Conservation (phyloP, 306 rosid species). For the Quercus aquifolioides region DNA sequence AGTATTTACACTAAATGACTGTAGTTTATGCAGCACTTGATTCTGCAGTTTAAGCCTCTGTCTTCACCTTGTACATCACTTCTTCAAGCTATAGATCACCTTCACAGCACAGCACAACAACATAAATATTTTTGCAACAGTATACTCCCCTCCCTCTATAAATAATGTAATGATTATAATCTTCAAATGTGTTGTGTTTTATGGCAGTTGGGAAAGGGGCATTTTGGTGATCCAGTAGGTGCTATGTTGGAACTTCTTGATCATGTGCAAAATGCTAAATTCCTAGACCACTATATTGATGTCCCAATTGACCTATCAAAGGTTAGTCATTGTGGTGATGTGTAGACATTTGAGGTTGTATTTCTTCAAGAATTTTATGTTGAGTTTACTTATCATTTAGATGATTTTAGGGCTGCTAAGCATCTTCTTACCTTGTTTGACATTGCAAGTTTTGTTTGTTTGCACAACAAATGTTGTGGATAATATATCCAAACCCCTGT, state of each 20-base stretch:
- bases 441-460: conserved; percentile 89
- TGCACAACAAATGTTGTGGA: conserved; percentile 85
- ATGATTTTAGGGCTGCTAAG: background rate
- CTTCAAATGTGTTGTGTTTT: conserved; percentile 19
- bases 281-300: conserved; percentile 97
- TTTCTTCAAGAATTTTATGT: conserved; percentile 8
- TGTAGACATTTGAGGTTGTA: conserved; percentile 5
- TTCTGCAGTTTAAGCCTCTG: no score
- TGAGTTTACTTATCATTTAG: background rate
- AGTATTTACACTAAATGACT: no score
- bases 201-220: conserved; percentile 94
- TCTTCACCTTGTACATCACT: no score
- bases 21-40: no score
- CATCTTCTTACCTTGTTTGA: conserved; percentile 8
- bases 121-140: background rate
- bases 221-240: conserved; percentile 97
- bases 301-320: conserved; percentile 93
- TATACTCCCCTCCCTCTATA: background rate
- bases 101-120: no score
- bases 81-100: no score
- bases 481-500: conserved; percentile 13
- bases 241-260: conserved; percentile 99
- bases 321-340: conserved; percentile 46
- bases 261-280: conserved; percentile 99
- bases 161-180: conserved; percentile 2